Evolutionary conservation across 1,284 basidiomycete genomes (phyloP).

Genomic region (Gymnopus androsaceus): DNA sequence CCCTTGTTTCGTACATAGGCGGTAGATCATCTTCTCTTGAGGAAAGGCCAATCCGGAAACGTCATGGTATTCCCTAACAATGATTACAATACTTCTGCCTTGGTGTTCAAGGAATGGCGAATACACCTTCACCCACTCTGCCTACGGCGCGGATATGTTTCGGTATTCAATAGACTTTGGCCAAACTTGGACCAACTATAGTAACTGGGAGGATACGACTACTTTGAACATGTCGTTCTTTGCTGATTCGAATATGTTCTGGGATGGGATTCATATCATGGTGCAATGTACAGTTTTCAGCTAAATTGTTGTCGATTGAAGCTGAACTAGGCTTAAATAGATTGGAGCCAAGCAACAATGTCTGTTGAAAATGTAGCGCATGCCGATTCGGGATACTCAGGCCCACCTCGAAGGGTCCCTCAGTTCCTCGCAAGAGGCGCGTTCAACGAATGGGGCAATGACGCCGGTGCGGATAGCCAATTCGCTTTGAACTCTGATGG

Average conservation of each 20-base stretch:
- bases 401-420: constrained; percentile 71
- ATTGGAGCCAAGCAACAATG: constrained; percentile 71
- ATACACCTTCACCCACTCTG: constrained; percentile 78
- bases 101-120: constrained; percentile 60
- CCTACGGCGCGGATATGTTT: constrained; percentile 84
- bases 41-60: constrained; percentile 76
- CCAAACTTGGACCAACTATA: constrained; percentile 80
- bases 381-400: constrained; percentile 67
- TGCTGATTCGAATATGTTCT: constrained; percentile 60
- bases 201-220: constrained; percentile 70
- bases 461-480: constrained; percentile 70
- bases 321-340: constrained; percentile 39
- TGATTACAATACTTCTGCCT: constrained; percentile 67
- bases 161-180: constrained; percentile 87
- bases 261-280: constrained; percentile 83
- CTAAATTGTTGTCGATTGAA: neutral
- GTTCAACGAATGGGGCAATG: constrained; percentile 91
- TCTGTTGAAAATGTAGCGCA: constrained; percentile 73
- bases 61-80: constrained; percentile 80
- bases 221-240: constrained; percentile 63
- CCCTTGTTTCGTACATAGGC: constrained; percentile 41
- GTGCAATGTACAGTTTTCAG: constrained; percentile 69
- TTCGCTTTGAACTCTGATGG: constrained; percentile 67
- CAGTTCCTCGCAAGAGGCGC: constrained; percentile 84
- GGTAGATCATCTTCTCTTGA: constrained; percentile 74